Base-by-base conservation (phyloP, 1,284 basidiomycete species). In the Tilletia walkeri region DNA sequence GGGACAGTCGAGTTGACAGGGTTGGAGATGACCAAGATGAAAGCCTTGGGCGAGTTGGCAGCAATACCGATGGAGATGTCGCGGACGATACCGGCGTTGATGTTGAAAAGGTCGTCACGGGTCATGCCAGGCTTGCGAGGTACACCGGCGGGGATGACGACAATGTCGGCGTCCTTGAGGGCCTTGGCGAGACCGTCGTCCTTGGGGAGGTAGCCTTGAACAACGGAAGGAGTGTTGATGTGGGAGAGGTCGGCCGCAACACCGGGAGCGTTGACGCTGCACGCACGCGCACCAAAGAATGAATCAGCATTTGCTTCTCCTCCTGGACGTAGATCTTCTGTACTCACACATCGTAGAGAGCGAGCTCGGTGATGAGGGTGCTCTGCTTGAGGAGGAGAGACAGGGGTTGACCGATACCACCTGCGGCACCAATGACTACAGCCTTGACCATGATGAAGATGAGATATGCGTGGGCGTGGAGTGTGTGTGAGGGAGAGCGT, bases 111-210 rank as follows among this genome's bases (percentile, higher is more conserved):
- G 85, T 95, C 92, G 84, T 96, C 24, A 86, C 94, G 89, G 79
- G 85, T 86, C 87, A 88, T 88, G 73, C 84, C 84, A 36, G 84
- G 85, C 84, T 99, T 99, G 80, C 96, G 89, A 73, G 96, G 95
- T 10, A 98, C 91, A 86, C 96, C 95, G 79, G 95, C 96, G 73
- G 96, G 96, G 84, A 99, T 97, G 78, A 99, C 89, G 80, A 99
- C 90, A 75, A 98, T 84, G 77, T 97, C 89, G 61, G 94, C 94
- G 72, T 91, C 93, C 70, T 88, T 89, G 81, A 99, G 88, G 54
- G 89, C 89, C 85, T 91, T 91, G 85, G 90, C 89, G 75, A 98
- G 88, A 69, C 93, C 93, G 78, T 90, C 90, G 59, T 82, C 74
- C 59, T 63, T 63, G 71, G 85, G 85, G 48, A 83, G 78, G 79